Percentiles rank a stretch among this genome's conserved stretches.
phyloP scores from a whole-genome alignment of 768 basidiomycete species.

The Mycena leptocephala region DNA sequence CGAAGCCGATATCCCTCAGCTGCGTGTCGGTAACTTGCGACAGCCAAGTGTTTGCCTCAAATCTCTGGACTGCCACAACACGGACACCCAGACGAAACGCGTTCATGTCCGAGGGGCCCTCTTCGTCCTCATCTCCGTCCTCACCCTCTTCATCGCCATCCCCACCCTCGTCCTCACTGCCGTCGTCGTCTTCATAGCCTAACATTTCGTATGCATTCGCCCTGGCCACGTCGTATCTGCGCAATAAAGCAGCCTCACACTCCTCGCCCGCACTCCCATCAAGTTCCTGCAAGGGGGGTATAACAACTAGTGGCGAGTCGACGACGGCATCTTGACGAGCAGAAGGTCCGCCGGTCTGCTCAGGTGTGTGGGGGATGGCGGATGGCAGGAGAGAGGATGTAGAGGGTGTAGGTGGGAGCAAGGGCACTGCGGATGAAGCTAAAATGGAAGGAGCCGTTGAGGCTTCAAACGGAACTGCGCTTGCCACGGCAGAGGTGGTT shows the following conservation, averaged over 20 bases:
- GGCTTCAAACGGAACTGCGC: no score
- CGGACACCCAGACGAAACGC: slow-evolving; percentile 9
- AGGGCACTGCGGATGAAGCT: no score
- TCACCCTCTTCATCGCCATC: neutral
- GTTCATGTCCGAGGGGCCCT: neutral
- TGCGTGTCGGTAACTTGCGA: slow-evolving; percentile 28
- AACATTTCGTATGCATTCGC: slow-evolving; percentile 10
- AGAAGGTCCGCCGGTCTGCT: no score
- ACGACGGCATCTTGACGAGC: no score
- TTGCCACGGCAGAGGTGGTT: no score
- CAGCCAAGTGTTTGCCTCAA: slow-evolving; percentile 41
- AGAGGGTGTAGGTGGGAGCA: no score
- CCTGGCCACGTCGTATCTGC: slow-evolving; percentile 1
- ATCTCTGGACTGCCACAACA: slow-evolving; percentile 19
- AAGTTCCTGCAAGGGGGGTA: no score
- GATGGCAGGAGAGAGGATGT: no score
- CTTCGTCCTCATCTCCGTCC: slow-evolving; percentile 24
- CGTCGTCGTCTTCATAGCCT: slow-evolving; percentile 17
- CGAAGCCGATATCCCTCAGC: slow-evolving; percentile 24
- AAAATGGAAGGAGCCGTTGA: no score
- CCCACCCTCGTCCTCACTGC: neutral
- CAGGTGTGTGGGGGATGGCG: no score
- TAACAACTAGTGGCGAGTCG: no score
- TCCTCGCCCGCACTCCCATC: neutral
- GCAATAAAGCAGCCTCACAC: neutral